Percentiles rank a stretch among this genome's conserved stretches.
These are phyloP conservation scores for Fusarium pseudoanthophilum DNA, from an alignment of 2,329 filamentous ascomycete species.

Conservation along the genomic window DNA sequence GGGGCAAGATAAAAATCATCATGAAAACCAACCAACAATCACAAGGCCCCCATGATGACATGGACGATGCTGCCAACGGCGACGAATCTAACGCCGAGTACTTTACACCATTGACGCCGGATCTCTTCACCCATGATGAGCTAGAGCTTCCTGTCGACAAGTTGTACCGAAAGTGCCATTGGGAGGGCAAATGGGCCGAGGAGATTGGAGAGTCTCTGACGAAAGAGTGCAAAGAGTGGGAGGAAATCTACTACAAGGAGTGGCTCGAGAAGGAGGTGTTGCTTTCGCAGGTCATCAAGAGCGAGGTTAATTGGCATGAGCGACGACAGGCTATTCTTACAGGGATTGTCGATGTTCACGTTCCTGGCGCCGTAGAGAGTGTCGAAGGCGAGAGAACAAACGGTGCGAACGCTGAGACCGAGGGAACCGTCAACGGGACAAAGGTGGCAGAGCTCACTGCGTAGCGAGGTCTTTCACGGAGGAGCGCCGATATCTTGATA, in stretches of 20 bases:
- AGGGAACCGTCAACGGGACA: conserved; percentile 19
- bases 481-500: not conserved
- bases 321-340: conserved; percentile 66
- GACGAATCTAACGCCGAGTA: conserved; percentile 69
- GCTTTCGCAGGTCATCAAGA: conserved; percentile 75
- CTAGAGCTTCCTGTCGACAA: conserved; percentile 67
- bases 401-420: conserved; percentile 29
- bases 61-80: conserved; percentile 64
- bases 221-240: conserved; percentile 72
- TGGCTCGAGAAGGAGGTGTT: conserved; percentile 85
- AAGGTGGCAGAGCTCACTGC: conserved; percentile 8
- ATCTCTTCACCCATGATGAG: conserved; percentile 74
- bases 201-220: conserved; percentile 72
- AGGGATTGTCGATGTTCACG: conserved; percentile 58
- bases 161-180: conserved; percentile 74
- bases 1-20: conserved; percentile 70
- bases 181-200: conserved; percentile 78
- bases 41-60: conserved; percentile 67
- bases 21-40: conserved; percentile 68
- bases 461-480: not conserved
- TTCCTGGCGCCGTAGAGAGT: conserved; percentile 49
- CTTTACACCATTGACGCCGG: conserved; percentile 64
- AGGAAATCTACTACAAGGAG: conserved; percentile 74
- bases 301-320: conserved; percentile 73
- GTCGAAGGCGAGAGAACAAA: conserved; percentile 41